A percentile compares a stretch with the other conserved stretches of the same genome.
Evolutionary conservation across 2,329 filamentous ascomycete genomes (phyloP).

Genomic region (Clonostachys solani): DNA sequence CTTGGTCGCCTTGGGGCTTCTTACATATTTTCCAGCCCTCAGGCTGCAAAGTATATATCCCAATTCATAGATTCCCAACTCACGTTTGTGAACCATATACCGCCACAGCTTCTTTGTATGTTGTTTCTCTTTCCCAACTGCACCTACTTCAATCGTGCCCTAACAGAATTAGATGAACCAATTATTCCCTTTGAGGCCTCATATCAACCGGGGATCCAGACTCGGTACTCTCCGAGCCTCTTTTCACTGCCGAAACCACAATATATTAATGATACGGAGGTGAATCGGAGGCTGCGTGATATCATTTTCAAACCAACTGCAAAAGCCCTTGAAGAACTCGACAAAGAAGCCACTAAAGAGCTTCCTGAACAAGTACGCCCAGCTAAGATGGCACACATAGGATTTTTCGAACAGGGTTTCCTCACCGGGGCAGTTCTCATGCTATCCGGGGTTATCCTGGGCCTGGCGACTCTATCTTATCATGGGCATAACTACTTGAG

Average conservation of each 20-base stretch:
- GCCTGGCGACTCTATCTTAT: not conserved
- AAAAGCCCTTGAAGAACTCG: slow-evolving; percentile 1
- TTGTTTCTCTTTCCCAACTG: not conserved
- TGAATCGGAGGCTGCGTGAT: slow-evolving; percentile 7
- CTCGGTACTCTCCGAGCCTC: slow-evolving; percentile 31
- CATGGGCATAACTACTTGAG: not conserved
- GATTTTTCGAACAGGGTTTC: slow-evolving; percentile 45
- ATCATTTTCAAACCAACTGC: slow-evolving; percentile 9
- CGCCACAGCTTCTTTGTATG: slow-evolving; percentile 39
- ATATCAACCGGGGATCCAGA: slow-evolving; percentile 14
- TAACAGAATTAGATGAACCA: slow-evolving; percentile 21
- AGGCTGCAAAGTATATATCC: slow-evolving; percentile 52
- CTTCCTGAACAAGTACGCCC: slow-evolving; percentile 19
- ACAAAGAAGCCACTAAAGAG: slow-evolving; percentile 10
- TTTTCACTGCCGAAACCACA: slow-evolving; percentile 41
- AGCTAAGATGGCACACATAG: slow-evolving; percentile 23
- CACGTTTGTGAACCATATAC: slow-evolving; percentile 54
- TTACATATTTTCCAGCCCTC: slow-evolving; percentile 46
- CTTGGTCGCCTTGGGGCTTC: slow-evolving; percentile 29
- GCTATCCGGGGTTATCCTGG: slow-evolving; percentile 6
- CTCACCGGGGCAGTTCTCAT: slow-evolving; percentile 24
- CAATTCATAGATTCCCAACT: slow-evolving; percentile 48
- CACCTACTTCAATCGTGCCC: not conserved
- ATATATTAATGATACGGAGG: slow-evolving; percentile 18
- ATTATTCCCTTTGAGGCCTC: slow-evolving; percentile 21